These are phyloP conservation scores for Hydnum rufescens DNA, from an alignment of 768 basidiomycete species.

Conservation along the genomic window DNA sequence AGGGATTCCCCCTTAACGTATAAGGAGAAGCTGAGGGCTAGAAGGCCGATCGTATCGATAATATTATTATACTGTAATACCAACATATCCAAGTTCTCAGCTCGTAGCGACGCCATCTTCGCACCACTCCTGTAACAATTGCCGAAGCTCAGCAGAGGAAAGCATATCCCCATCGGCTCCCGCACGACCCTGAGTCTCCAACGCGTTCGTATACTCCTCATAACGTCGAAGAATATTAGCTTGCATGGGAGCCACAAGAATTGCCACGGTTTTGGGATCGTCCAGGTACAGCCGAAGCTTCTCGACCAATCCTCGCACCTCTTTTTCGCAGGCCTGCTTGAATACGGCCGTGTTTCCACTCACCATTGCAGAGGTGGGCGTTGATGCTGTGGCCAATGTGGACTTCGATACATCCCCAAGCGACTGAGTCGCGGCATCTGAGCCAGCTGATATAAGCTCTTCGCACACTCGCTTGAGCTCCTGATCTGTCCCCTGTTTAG, in stretches of 20 bases:
- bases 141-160: no score
- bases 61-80: no score
- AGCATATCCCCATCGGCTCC: no score
- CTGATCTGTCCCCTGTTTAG: slow-evolving; percentile 43
- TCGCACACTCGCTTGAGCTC: slow-evolving; percentile 75
- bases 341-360: slow-evolving; percentile 35
- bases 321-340: slow-evolving; percentile 31
- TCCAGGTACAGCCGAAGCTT: slow-evolving; percentile 61
- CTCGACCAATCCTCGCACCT: slow-evolving; percentile 33
- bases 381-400: slow-evolving; percentile 6
- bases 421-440: slow-evolving; percentile 35
- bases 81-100: no score
- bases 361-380: slow-evolving; percentile 31
- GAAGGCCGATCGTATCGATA: no score
- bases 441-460: slow-evolving; percentile 49
- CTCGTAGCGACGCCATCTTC: no score
- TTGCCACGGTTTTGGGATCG: slow-evolving; percentile 55
- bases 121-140: no score
- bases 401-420: slow-evolving; percentile 36
- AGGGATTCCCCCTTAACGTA: no score
- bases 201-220: slow-evolving; percentile 35
- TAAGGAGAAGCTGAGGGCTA: no score
- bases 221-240: slow-evolving; percentile 62
- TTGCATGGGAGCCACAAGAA: slow-evolving; percentile 58
- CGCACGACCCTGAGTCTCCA: no score